A percentile compares a stretch with the other conserved stretches of the same genome.
Evolutionary conservation across 2,329 filamentous ascomycete species (phyloP).

Genomic region (Huntiella omanensis): DNA sequence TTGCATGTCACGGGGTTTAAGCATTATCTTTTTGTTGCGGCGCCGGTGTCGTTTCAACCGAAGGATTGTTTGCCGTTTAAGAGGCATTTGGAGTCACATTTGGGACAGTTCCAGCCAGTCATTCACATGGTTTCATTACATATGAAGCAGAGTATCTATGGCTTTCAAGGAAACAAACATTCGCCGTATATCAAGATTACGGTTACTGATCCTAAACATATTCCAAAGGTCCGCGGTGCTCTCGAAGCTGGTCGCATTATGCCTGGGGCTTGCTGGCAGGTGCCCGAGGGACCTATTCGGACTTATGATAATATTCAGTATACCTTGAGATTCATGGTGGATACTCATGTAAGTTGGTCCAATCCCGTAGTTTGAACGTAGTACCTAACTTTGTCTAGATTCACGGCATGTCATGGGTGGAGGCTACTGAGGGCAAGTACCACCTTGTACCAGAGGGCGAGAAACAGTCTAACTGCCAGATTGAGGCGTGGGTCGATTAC

Average conservation of each 20-base stretch:
- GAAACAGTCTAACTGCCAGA: conserved; percentile 83
- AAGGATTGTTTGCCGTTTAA: conserved; percentile 65
- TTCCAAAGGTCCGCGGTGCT: conserved; percentile 52
- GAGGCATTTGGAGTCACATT: conserved; percentile 57
- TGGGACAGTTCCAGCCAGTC: conserved; percentile 52
- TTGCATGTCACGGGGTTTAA: conserved; percentile 90
- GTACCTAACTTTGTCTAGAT: conserved; percentile 31
- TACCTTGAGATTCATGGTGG: conserved; percentile 91
- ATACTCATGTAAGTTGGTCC: conserved; percentile 49
- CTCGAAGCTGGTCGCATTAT: conserved; percentile 66
- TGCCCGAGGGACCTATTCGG: conserved; percentile 46
- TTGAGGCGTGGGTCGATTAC: conserved; percentile 76
- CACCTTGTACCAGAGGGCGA: conserved; percentile 44
- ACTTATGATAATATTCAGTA: conserved; percentile 97
- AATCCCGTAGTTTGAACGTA: background rate
- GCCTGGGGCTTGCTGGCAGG: conserved; percentile 80
- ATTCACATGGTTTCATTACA: conserved; percentile 70
- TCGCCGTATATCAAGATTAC: conserved; percentile 88
- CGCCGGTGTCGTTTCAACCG: conserved; percentile 62
- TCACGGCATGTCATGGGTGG: conserved; percentile 93
- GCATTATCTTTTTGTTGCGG: conserved; percentile 88
- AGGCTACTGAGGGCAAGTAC: conserved; percentile 59
- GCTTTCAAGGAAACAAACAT: conserved; percentile 83
- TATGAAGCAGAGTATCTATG: conserved; percentile 78
- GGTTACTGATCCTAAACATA: conserved; percentile 72